Percentiles rank a stretch among this genome's conserved stretches.
Conservation (phyloP, 495 filamentous ascomycete species). For the Aspergillus avenaceus region DNA sequence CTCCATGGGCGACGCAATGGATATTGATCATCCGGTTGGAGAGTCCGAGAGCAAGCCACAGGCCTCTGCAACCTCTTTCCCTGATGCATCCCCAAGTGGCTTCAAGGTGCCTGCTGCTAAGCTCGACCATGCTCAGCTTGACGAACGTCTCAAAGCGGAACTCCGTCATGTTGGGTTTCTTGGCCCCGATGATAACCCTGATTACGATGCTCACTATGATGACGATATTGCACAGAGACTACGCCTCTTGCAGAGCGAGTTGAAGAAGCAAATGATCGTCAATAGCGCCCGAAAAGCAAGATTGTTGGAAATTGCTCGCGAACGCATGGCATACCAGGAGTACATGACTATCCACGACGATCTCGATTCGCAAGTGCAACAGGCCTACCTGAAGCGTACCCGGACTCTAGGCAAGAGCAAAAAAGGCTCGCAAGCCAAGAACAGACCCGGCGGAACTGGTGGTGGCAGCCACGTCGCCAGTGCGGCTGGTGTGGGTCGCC, state of each 20-base stretch:
- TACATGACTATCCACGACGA: slow-evolving; percentile 96
- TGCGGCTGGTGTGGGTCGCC: slow-evolving; percentile 55
- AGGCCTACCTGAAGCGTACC: slow-evolving; percentile 94
- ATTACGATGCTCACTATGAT: slow-evolving; percentile 86
- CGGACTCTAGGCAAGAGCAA: slow-evolving; percentile 90
- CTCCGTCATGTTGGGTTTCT: slow-evolving; percentile 92
- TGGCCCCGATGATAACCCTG: slow-evolving; percentile 60
- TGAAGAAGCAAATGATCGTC: slow-evolving; percentile 73
- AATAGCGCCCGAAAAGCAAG: slow-evolving; percentile 89
- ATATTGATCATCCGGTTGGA: slow-evolving; percentile 36
- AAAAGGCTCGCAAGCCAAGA: slow-evolving; percentile 67
- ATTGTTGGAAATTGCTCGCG: slow-evolving; percentile 78
- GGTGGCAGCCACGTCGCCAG: slow-evolving; percentile 48
- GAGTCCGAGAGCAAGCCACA: slow-evolving; percentile 46
- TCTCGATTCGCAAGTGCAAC: slow-evolving; percentile 90
- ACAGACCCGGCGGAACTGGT: slow-evolving; percentile 59
- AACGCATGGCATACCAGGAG: slow-evolving; percentile 91
- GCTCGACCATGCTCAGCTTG: slow-evolving; percentile 77
- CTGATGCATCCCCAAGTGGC: slow-evolving; percentile 58
- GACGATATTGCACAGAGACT: slow-evolving; percentile 91
- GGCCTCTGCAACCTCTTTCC: slow-evolving; percentile 71
- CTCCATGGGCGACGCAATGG: slow-evolving; percentile 54
- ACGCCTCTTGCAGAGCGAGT: slow-evolving; percentile 74
- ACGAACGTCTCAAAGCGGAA: slow-evolving; percentile 86
- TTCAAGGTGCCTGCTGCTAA: slow-evolving; percentile 58